Conservation (phyloP, 306 rosid species). For the Cucumis sativus region DNA sequence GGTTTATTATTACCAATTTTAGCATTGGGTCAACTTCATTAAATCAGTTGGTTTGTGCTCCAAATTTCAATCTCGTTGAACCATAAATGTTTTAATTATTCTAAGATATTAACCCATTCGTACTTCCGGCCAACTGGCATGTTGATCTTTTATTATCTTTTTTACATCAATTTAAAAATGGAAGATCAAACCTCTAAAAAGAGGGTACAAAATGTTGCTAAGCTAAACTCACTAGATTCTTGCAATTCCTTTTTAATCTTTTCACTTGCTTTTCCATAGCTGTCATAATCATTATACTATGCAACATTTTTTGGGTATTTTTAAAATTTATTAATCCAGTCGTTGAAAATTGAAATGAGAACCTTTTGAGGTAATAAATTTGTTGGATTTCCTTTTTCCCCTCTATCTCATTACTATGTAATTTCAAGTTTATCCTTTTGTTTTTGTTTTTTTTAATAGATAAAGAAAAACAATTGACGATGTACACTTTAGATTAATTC, state of each 20-base stretch:
- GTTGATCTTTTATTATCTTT: not conserved
- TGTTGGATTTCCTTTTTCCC: not conserved
- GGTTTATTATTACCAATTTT: not conserved
- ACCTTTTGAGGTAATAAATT: not conserved
- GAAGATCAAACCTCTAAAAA: too few relatives aligned
- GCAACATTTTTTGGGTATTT: not conserved
- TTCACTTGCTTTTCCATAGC: not conserved
- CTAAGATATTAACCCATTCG: not conserved
- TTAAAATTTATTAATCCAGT: not conserved
- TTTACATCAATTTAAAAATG: too few relatives aligned
- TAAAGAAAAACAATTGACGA: not conserved
- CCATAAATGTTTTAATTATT: not conserved
- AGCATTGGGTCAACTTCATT: not conserved
- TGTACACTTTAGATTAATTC: not conserved
- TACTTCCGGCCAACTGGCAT: not conserved
- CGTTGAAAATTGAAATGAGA: not conserved
- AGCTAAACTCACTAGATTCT: not conserved
- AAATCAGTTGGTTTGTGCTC: not conserved
- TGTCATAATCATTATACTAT: not conserved
- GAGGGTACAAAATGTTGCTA: too few relatives aligned
- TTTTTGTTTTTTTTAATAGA: too few relatives aligned
- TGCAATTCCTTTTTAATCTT: too few relatives aligned
- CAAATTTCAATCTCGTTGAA: not conserved
- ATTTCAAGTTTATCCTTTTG: not conserved
- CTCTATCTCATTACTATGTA: not conserved